These are phyloP conservation scores for Nepenthes alata DNA, from an alignment of 179 eudicot species.

Conservation along the genomic window DNA sequence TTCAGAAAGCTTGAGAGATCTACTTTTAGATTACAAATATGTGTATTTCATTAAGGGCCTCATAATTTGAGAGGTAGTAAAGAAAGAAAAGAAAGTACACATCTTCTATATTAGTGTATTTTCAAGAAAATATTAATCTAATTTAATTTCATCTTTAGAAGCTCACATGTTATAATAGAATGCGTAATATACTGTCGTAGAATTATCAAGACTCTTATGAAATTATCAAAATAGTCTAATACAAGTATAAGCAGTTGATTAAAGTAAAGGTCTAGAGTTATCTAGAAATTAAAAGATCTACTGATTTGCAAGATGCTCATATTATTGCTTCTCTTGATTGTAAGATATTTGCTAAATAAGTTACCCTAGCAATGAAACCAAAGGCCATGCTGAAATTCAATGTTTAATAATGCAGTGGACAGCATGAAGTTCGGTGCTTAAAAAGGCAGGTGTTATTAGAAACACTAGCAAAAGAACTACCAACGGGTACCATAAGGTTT, in stretches of 20 bases:
- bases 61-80: too few species aligned
- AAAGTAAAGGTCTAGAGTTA: too few species aligned
- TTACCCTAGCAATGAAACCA: background rate
- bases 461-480: constrained; percentile 27
- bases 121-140: too few species aligned
- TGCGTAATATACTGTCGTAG: too few species aligned
- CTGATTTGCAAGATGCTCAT: too few species aligned
- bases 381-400: too few species aligned
- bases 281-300: too few species aligned
- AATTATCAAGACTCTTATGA: background rate
- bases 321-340: too few species aligned
- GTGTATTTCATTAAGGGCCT: background rate
- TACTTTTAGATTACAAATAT: background rate
- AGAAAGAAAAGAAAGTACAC: too few species aligned
- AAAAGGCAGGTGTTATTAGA: constrained; percentile 20
- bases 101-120: too few species aligned
- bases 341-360: background rate
- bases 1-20: background rate
- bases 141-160: too few species aligned
- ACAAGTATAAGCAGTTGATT: background rate
- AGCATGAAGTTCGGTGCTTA: constrained; percentile 20
- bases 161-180: too few species aligned
- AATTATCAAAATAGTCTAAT: background rate
- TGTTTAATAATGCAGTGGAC: constrained; percentile 9
- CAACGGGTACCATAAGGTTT: constrained; percentile 17